phyloP scores from a whole-genome alignment of 1,139 yeast species.

The Debaryomyces nepalensis region DNA sequence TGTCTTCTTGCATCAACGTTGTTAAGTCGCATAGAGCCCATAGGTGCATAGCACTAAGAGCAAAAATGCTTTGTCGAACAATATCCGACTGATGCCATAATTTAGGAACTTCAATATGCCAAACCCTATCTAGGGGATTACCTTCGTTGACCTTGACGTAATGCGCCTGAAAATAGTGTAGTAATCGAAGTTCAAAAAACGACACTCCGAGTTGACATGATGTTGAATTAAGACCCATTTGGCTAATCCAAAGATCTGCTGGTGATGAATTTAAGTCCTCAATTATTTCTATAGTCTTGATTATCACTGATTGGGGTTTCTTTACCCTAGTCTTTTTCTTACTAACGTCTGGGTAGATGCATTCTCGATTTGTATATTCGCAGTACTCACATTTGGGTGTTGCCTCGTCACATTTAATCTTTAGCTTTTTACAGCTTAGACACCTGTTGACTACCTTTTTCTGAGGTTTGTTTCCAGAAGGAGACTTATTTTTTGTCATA shows the following conservation, averaged over 20 bases:
- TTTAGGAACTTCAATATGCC: slow-evolving; percentile 11
- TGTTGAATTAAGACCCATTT: slow-evolving; percentile 10
- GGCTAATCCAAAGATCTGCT: slow-evolving; percentile 2
- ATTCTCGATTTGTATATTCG: slow-evolving; percentile 8
- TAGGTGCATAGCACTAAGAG: slow-evolving; percentile 11
- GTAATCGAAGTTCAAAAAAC: slow-evolving; percentile 11
- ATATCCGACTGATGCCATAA: slow-evolving; percentile 14
- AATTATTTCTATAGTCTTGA: neutral
- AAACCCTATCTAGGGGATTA: slow-evolving; percentile 5
- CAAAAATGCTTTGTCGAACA: slow-evolving; percentile 12
- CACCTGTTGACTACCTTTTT: too few species aligned
- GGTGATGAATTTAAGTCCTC: slow-evolving; percentile 1
- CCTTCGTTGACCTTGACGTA: neutral
- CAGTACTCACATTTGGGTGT: slow-evolving; percentile 57
- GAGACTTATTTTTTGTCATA: too few species aligned
- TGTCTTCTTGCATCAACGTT: slow-evolving; percentile 1
- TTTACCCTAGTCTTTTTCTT: neutral
- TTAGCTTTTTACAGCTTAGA: slow-evolving; percentile 67
- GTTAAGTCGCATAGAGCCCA: slow-evolving; percentile 10
- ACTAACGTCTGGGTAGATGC: slow-evolving; percentile 6
- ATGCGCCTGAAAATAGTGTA: slow-evolving; percentile 13
- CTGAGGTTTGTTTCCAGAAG: too few species aligned
- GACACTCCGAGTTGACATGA: slow-evolving; percentile 9
- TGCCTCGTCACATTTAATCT: slow-evolving; percentile 74
- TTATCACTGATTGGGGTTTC: neutral